Base-by-base conservation (phyloP, 2,329 filamentous ascomycete species). In the Thielaviopsis punctulata region DNA sequence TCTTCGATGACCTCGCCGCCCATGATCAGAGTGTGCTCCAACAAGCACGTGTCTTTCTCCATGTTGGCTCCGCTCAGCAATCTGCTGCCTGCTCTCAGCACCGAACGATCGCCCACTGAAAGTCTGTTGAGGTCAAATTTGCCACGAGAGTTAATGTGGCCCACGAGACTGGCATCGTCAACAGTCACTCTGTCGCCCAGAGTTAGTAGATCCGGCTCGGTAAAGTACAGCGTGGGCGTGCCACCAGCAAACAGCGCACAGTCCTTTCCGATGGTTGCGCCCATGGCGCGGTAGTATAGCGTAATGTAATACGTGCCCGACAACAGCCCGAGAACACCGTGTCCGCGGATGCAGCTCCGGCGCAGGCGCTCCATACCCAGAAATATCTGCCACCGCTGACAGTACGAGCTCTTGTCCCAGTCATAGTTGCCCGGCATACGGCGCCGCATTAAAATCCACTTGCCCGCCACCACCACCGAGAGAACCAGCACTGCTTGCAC, bases 11-110 rank as follows among this genome's bases (percentile, higher is more conserved):
- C 64, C 59, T 79, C 74, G 4, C 75, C 75, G 1, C 70, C 69
- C 68, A 79, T 73, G 43, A 79, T 66, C 3, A 78, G 65, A 0
- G 75, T 78, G 56, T 79, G 75, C 62, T 79, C 75, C 33, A 79
- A 59, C 33, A 79, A 61, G 57, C 73, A 73, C 19, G 69, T 68
- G 57, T 76, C 73, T 2, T 67, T 62, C 52, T 68, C 69, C 73
- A 77, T 77, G 19, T 59, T 66, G 3, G 73, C 73, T 10, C 74
- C 75, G 39, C 68, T 72, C 48, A 79, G 64, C 51, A 79, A 60
- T 27, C 75, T 64, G 44, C 69, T 73, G 1, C 73, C 73, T 2
- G 68, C 69, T 8, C 75, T 64, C 56, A 78, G 58, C 8, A 77
- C 73, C 57, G 71, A 73, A 15, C 75, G 60, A 52, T 73, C 66